A percentile compares a stretch with the other conserved stretches of the same genome.
These are phyloP conservation scores for Sporothrix schenckii DNA, from an alignment of 2,329 filamentous ascomycete genomes.

Conservation along the genomic window DNA sequence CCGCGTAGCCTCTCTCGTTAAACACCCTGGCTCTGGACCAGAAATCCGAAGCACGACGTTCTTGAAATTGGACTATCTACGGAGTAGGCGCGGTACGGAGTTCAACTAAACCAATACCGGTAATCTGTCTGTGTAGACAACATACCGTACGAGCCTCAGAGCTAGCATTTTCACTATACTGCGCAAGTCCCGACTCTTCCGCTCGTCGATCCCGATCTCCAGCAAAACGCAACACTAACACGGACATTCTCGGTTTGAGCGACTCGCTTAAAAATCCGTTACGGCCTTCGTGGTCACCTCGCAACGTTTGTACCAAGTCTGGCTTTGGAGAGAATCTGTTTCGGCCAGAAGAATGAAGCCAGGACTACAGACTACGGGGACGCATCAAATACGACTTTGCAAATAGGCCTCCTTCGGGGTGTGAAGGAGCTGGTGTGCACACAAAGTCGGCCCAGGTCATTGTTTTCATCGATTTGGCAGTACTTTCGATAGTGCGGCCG, in stretches of 20 bases:
- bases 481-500: neutral
- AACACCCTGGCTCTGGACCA: neutral
- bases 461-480: neutral
- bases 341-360: too few species aligned
- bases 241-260: neutral
- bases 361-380: too few species aligned
- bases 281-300: neutral
- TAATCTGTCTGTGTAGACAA: neutral
- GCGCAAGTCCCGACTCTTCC: conserved; percentile 5
- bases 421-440: conserved; percentile 5
- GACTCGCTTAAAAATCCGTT: neutral
- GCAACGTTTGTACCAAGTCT: neutral
- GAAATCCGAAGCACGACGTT: neutral
- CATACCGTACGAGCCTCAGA: neutral
- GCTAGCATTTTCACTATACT: neutral
- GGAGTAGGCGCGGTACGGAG: conserved; percentile 8
- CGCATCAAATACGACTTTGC: neutral
- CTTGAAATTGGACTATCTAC: neutral
- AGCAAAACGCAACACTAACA: conserved; percentile 2
- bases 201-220: conserved; percentile 13
- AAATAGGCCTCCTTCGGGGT: neutral
- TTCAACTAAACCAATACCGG: too few species aligned
- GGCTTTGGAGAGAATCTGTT: too few species aligned
- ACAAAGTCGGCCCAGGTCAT: neutral
- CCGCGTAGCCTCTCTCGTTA: neutral